Base-by-base conservation (phyloP, 495 filamentous ascomycete genomes). In the Aspergillus sclerotioniger region DNA sequence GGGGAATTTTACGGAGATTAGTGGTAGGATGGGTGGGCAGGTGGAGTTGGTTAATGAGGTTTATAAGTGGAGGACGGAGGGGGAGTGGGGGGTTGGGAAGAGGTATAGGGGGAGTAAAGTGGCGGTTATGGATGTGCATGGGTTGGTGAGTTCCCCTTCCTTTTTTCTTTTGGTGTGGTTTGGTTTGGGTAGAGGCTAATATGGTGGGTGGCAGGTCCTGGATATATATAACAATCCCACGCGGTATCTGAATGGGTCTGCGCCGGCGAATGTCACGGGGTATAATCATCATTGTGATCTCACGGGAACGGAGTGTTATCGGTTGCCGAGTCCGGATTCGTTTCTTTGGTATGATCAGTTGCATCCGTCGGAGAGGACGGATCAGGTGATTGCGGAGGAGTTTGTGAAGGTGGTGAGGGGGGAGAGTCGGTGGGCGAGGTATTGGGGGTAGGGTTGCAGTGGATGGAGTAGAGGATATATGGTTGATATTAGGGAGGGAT, bases 81-180 rank as follows among this genome's bases (percentile, higher is more conserved):
- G 78, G 58, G 79, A 87, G 62, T 57, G 74, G 3, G 21, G 74
- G 17, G 55, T 89, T 53, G 71, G 73, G 61, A 70, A 75, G 9
- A 70, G 84, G 33, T 90, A 81, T 72, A 82, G 81, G 0, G 82
- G 79, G 21, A 82, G 84, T 3, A 80, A 80, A 5, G 70, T 91
- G 59, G 84, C 83, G 28, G 60, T 90, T 43, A 84, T 86, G 63
- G 80, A 91, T 70, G 77, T 86, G 29, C 81, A 90, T 67, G 72
- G 68, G 49, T 71, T 91, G 53, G 77, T 81, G 57, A 43, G 74
- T 63, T 31, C 48, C 2, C 21, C 3, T 54, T 20, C 13, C 31
- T 25, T 56, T 39, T 6, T 53, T 20, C 16, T n/a, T 35, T 48
- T 3, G 32, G 20, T 51, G 28, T 20, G 9, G 53, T 25, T 39